A percentile compares a stretch with the other conserved stretches of the same genome.
These are phyloP conservation scores for Urostyla sp. DNA, from an alignment of 73 alveolate genomes.

Conservation along the genomic window DNA sequence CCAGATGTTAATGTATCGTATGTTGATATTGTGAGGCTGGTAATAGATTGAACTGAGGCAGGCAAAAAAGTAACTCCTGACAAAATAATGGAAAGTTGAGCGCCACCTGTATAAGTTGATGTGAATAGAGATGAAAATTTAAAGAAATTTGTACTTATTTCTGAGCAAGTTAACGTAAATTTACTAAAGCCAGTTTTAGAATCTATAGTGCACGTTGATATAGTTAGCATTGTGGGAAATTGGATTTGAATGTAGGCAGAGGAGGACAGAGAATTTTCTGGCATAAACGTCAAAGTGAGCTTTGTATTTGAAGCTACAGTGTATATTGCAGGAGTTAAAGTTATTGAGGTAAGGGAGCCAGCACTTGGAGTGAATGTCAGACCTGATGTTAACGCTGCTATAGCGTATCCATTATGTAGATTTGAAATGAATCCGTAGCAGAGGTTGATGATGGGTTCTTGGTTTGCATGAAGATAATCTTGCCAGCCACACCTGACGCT, in stretches of 20 bases:
- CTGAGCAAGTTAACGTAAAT: slow-evolving; percentile 9
- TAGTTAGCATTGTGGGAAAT: slow-evolving; percentile 11
- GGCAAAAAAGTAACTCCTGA: slow-evolving; percentile 10
- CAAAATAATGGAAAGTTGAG: not conserved
- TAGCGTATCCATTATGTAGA: slow-evolving; percentile 22
- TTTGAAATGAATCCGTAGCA: slow-evolving; percentile 5
- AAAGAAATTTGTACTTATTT: not conserved
- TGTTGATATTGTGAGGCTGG: not conserved
- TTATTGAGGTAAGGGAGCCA: not conserved
- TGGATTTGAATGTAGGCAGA: not conserved
- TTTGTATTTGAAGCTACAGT: not conserved
- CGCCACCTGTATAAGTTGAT: slow-evolving; percentile 8
- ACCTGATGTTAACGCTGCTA: slow-evolving; percentile 34
- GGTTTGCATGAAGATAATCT: not conserved
- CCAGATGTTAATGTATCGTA: not conserved
- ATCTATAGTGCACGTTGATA: no score
- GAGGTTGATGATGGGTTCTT: slow-evolving; percentile 5
- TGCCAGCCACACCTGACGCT: slow-evolving; percentile 14
- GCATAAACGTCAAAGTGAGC: not conserved
- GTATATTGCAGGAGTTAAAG: not conserved
- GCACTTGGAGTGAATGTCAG: slow-evolving; percentile 26
- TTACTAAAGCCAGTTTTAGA: no score
- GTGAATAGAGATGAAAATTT: not conserved
- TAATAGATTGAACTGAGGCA: not conserved
- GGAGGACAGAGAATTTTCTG: not conserved